Conservation (phyloP, 1,139 yeast species). For the Citeromyces hawaiiensis region DNA sequence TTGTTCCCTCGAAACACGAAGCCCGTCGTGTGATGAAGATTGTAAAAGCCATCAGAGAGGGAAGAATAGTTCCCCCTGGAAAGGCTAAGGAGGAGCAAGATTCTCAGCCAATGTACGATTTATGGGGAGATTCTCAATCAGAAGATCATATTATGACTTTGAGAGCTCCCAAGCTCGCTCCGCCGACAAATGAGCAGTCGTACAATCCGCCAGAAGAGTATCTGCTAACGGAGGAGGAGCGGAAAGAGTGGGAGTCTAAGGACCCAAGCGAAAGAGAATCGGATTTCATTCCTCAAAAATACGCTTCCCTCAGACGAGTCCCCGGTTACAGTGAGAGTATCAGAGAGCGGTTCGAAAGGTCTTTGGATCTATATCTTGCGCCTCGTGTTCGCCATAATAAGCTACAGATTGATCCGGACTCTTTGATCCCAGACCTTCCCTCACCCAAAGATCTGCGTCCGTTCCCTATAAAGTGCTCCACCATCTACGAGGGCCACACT, state of each 20-base stretch:
- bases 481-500: conserved; percentile 69
- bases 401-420: conserved; percentile 90
- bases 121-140: conserved; percentile 69
- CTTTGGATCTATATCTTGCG: conserved; percentile 85
- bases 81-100: conserved; percentile 35
- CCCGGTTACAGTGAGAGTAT: conserved; percentile 84
- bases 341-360: conserved; percentile 88
- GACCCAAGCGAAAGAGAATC: conserved; percentile 73
- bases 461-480: conserved; percentile 90
- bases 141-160: conserved; percentile 77
- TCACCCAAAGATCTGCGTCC: conserved; percentile 95
- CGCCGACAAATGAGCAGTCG: conserved; percentile 94
- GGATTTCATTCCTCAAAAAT: conserved; percentile 76
- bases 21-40: conserved; percentile 94
- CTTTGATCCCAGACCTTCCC: conserved; percentile 90
- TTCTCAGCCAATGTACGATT: conserved; percentile 40
- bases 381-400: conserved; percentile 92
- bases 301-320: conserved; percentile 70
- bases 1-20: conserved; percentile 93
- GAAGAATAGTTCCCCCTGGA: conserved; percentile 73
- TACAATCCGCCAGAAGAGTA: conserved; percentile 98
- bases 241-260: conserved; percentile 52
- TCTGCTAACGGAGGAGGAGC: conserved; percentile 67
- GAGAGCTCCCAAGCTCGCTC: conserved; percentile 90
- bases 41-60: conserved; percentile 92